Conservation (phyloP, 768 basidiomycete genomes). For the Pulveroboletus ravenelii region DNA sequence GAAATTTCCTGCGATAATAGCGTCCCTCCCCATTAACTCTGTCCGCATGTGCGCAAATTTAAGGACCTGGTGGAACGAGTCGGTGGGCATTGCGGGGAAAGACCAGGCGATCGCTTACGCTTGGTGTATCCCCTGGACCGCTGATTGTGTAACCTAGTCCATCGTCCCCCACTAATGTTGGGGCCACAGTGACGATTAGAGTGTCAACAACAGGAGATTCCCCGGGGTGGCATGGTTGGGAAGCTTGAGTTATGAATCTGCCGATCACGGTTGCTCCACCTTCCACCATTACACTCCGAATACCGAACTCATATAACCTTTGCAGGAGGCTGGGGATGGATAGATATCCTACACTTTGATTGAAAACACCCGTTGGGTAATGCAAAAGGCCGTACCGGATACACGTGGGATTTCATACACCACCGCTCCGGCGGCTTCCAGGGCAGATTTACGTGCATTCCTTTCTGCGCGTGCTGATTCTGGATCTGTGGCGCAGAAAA, state of each 20-base stretch:
- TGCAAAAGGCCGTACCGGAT: slow-evolving; percentile 31
- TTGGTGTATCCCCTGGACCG: slow-evolving; percentile 11
- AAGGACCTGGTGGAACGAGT: slow-evolving; percentile 14
- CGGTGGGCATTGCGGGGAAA: neutral
- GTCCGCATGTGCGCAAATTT: slow-evolving; percentile 27
- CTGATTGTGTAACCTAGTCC: slow-evolving; percentile 54
- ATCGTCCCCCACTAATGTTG: slow-evolving; percentile 70
- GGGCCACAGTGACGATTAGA: slow-evolving; percentile 82
- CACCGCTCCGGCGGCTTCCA: slow-evolving; percentile 64
- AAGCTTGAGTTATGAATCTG: slow-evolving; percentile 33
- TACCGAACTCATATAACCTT: slow-evolving; percentile 48
- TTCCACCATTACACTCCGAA: slow-evolving; percentile 89
- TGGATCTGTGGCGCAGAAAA: slow-evolving; percentile 45
- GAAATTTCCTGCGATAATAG: slow-evolving; percentile 28
- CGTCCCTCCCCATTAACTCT: slow-evolving; percentile 30
- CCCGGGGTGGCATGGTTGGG: slow-evolving; percentile 2
- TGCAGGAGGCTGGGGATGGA: slow-evolving; percentile 47
- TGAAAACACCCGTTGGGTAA: neutral
- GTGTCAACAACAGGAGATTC: slow-evolving; percentile 51
- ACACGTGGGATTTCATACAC: slow-evolving; percentile 48
- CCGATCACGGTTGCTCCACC: slow-evolving; percentile 83
- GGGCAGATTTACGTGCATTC: slow-evolving; percentile 34
- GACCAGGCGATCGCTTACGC: slow-evolving; percentile 6
- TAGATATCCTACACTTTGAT: slow-evolving; percentile 30
- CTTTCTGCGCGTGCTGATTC: slow-evolving; percentile 12